Conservation (phyloP, 2,329 filamentous ascomycete genomes). For the Nothophoma quercina region DNA sequence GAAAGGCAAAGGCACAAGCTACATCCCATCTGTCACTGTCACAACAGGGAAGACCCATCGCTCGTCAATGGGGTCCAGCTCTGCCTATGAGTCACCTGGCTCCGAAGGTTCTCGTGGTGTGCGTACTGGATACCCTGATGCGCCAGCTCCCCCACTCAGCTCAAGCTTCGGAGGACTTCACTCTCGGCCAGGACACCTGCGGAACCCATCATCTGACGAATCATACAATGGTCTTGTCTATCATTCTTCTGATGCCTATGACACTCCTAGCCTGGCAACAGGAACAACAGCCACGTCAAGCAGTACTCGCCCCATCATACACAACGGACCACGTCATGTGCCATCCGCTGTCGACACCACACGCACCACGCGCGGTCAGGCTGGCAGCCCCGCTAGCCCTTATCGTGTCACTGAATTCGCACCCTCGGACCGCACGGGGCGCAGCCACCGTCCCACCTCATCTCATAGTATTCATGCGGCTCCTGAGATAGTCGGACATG, state of each 20-base stretch:
- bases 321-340: conserved; percentile 24
- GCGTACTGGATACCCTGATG: conserved; percentile 44
- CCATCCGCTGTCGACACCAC: conserved; percentile 11
- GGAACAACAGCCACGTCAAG: conserved; percentile 21
- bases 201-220: conserved; percentile 40
- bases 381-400: conserved; percentile 19
- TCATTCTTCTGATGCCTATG: conserved; percentile 41
- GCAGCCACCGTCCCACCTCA: conserved; percentile 27
- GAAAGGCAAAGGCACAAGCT: conserved; percentile 34
- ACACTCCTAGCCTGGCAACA: conserved; percentile 29
- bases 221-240: conserved; percentile 38
- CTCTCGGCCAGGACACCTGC: conserved; percentile 31
- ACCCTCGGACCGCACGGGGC: conserved; percentile 35
- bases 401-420: conserved; percentile 32
- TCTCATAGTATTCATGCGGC: conserved; percentile 30
- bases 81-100: conserved; percentile 36
- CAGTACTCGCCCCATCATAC: conserved; percentile 37
- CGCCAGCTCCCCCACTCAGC: conserved; percentile 26
- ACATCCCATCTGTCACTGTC: conserved; percentile 29
- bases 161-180: conserved; percentile 23
- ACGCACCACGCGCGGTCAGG: conserved; percentile 21
- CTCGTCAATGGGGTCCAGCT: conserved; percentile 24
- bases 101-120: conserved; percentile 43
- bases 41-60: conserved; percentile 34
- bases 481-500: conserved; percentile 33